Conservation (phyloP, 345 rosid genomes). For the Sonneratia caseolaris region DNA sequence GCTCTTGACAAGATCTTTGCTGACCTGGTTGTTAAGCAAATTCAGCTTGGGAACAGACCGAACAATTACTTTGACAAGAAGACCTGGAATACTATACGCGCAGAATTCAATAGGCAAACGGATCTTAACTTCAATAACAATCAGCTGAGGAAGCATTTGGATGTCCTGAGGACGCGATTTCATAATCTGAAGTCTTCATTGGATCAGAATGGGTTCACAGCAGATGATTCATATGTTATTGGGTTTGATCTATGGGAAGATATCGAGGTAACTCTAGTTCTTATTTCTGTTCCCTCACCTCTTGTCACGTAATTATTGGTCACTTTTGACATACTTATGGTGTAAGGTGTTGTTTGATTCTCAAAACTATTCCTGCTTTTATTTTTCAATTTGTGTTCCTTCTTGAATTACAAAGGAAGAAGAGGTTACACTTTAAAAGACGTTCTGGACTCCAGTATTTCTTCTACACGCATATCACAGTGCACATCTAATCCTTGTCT, state of each 20-base stretch:
- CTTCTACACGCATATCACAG: too few species aligned
- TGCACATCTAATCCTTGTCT: too few species aligned
- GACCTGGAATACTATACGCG: slow-evolving; percentile 55
- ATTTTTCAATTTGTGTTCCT: too few species aligned
- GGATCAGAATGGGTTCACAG: slow-evolving; percentile 39
- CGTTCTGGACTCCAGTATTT: too few species aligned
- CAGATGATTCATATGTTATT: slow-evolving; percentile 51
- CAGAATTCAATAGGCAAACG: slow-evolving; percentile 56
- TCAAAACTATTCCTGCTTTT: too few species aligned
- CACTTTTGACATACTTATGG: background rate
- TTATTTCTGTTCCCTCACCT: background rate
- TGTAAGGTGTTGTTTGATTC: too few species aligned
- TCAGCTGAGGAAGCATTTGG: slow-evolving; percentile 72
- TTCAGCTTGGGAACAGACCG: slow-evolving; percentile 54
- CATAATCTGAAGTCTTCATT: slow-evolving; percentile 40
- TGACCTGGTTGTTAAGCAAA: slow-evolving; percentile 68
- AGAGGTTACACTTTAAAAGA: too few species aligned
- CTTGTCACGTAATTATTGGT: background rate
- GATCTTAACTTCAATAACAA: slow-evolving; percentile 61
- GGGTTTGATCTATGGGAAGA: slow-evolving; percentile 81
- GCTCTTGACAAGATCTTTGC: slow-evolving; percentile 57
- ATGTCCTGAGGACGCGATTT: slow-evolving; percentile 66
- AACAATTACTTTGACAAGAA: slow-evolving; percentile 66
- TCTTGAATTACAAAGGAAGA: too few species aligned
- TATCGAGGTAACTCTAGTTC: slow-evolving; percentile 30